Conservation (phyloP, 192 early-diverging fungal genomes). For the Pilaira anomala region DNA sequence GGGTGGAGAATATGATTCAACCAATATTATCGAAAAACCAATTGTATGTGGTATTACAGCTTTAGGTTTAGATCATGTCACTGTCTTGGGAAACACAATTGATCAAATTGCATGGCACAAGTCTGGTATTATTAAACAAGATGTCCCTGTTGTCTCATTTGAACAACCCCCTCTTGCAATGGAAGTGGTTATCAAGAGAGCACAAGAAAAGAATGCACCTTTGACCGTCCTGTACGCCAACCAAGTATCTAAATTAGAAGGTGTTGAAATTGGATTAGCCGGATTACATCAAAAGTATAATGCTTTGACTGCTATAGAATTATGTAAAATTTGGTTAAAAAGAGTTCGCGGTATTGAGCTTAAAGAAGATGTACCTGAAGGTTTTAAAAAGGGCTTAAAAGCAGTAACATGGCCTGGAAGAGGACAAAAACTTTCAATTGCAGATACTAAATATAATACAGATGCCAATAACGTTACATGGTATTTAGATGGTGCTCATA, state of each 20-base stretch:
- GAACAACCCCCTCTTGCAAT: conserved; percentile 69
- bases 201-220: conserved; percentile 59
- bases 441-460: conserved; percentile 32
- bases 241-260: conserved; percentile 22
- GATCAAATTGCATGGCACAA: conserved; percentile 83
- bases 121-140: conserved; percentile 75
- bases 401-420: conserved; percentile 85
- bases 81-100: conserved; percentile 67
- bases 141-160: conserved; percentile 69
- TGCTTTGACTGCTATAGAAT: conserved; percentile 72
- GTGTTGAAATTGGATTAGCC: conserved; percentile 60
- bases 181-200: conserved; percentile 62
- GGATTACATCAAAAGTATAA: conserved; percentile 86
- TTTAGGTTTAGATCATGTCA: conserved; percentile 76
- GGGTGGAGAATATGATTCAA: conserved; percentile 83
- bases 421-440: conserved; percentile 61
- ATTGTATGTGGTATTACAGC: conserved; percentile 79
- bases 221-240: conserved; percentile 36
- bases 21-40: conserved; percentile 71
- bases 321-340: conserved; percentile 69
- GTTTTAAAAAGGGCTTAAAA: conserved; percentile 62
- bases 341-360: conserved; percentile 36
- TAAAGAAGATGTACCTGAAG: conserved; percentile 36
- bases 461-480: conserved; percentile 47
- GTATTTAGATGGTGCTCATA: conserved; percentile 96